phyloP scores from a whole-genome alignment of 1,284 basidiomycete species.

The Malassezia psittaci region DNA sequence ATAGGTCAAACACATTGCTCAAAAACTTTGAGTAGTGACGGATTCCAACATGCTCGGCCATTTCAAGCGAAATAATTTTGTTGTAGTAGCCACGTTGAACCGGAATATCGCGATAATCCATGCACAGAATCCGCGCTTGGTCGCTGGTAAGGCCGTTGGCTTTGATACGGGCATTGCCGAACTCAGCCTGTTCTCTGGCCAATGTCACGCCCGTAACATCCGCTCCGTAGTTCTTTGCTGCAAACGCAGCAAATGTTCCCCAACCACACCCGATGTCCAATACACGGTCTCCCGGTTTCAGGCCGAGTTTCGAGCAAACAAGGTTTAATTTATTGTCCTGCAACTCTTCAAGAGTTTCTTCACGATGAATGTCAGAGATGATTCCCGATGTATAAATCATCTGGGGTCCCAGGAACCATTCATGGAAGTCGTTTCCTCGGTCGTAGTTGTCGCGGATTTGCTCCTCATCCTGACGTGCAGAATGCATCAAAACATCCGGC shows the following conservation, averaged over 20 bases:
- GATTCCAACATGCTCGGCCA: slow-evolving; percentile 91
- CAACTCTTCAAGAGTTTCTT: slow-evolving; percentile 83
- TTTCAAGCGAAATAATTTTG: slow-evolving; percentile 94
- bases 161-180: slow-evolving; percentile 77
- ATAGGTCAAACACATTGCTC: slow-evolving; percentile 77
- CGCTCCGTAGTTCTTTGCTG: slow-evolving; percentile 90
- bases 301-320: slow-evolving; percentile 86
- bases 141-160: slow-evolving; percentile 66
- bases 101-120: slow-evolving; percentile 88
- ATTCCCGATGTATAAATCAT: slow-evolving; percentile 98
- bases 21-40: slow-evolving; percentile 84
- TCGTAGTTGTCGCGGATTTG: slow-evolving; percentile 96
- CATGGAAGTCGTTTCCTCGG: slow-evolving; percentile 54
- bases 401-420: slow-evolving; percentile 84
- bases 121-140: slow-evolving; percentile 81
- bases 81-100: slow-evolving; percentile 66
- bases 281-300: slow-evolving; percentile 70
- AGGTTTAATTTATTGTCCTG: slow-evolving; percentile 97
- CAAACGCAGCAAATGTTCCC: slow-evolving; percentile 89
- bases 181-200: slow-evolving; percentile 76
- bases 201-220: slow-evolving; percentile 94
- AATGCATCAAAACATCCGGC: slow-evolving; percentile 86
- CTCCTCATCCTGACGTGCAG: slow-evolving; percentile 79
- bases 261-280: slow-evolving; percentile 95
- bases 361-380: slow-evolving; percentile 61